Evolutionary conservation across 2,329 filamentous ascomycete genomes (phyloP).

Genomic region (Ophiostoma novo-ulmi): DNA sequence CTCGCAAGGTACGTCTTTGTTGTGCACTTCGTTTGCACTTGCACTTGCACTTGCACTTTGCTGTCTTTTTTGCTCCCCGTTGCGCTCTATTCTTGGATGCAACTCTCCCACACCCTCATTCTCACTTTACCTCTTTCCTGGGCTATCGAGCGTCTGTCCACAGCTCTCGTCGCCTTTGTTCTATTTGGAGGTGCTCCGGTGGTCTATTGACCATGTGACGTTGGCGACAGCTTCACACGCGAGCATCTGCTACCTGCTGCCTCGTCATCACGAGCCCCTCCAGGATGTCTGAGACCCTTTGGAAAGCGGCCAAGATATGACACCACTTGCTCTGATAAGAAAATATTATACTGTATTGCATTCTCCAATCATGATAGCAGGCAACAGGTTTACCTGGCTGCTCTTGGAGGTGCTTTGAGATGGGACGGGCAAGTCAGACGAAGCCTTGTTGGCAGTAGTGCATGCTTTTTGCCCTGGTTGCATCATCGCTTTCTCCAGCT

Average conservation of each 20-base stretch:
- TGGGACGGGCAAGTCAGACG: neutral
- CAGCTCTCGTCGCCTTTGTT: neutral
- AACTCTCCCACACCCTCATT: neutral
- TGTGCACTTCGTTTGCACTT: neutral
- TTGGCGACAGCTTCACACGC: neutral
- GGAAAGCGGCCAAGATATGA: conserved; percentile 4
- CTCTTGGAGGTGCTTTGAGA: neutral
- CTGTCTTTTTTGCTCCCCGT: neutral
- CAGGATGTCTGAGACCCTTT: no score
- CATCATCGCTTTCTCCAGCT: conserved; percentile 10
- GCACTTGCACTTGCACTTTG: neutral
- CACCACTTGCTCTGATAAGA: conserved; percentile 10
- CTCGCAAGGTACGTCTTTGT: conserved; percentile 11
- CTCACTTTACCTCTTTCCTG: neutral
- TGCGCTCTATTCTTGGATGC: neutral
- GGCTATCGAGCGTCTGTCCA: neutral
- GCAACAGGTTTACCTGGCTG: conserved; percentile 1
- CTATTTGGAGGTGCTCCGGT: neutral
- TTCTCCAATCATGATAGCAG: neutral
- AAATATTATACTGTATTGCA: neutral
- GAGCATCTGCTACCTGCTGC: conserved; percentile 2
- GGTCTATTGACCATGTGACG: neutral
- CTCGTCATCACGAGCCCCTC: conserved; percentile 22
- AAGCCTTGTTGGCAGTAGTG: neutral
- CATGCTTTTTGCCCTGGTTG: neutral